A percentile compares a stretch with the other conserved stretches of the same genome.
phyloP scores from a whole-genome alignment of 2,329 filamentous ascomycete genomes.

The Blumeriella jaapii region DNA sequence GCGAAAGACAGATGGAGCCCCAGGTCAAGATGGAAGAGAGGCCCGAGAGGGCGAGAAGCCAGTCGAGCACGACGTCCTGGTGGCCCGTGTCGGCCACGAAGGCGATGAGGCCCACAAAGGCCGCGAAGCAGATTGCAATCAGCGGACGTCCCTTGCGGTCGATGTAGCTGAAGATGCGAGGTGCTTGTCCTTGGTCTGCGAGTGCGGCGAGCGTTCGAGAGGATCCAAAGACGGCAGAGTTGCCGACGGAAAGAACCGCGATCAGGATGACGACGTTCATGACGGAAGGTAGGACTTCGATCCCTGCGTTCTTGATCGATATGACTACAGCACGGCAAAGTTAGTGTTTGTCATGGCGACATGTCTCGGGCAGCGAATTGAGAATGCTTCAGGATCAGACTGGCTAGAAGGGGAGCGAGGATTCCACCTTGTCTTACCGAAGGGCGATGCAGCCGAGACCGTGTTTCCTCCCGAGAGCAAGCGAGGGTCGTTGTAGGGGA shows the following conservation, averaged over 20 bases:
- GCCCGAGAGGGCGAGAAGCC: slow-evolving; percentile 67
- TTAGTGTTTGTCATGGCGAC: too few relatives aligned
- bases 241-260: slow-evolving; percentile 81
- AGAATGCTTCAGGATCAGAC: too few relatives aligned
- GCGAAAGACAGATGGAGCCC: slow-evolving; percentile 76
- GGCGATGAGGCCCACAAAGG: slow-evolving; percentile 58
- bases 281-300: slow-evolving; percentile 68
- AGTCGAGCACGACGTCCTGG: slow-evolving; percentile 54
- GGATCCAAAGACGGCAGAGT: slow-evolving; percentile 83
- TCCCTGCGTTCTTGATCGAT: slow-evolving; percentile 75
- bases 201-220: slow-evolving; percentile 83
- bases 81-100: slow-evolving; percentile 57
- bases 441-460: slow-evolving; percentile 70
- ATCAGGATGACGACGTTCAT: slow-evolving; percentile 96
- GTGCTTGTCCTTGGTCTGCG: slow-evolving; percentile 77
- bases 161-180: slow-evolving; percentile 65
- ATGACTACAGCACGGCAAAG: too few relatives aligned
- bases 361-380: too few relatives aligned
- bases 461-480: slow-evolving; percentile 49
- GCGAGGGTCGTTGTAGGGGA: slow-evolving; percentile 56
- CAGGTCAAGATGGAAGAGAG: slow-evolving; percentile 69
- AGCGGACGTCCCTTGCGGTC: slow-evolving; percentile 74
- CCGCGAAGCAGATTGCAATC: slow-evolving; percentile 57
- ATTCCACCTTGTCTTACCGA: too few relatives aligned
- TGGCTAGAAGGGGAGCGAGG: too few relatives aligned